Conservation (phyloP, 2,329 filamentous ascomycete species). For the Lasiodiplodia sp. region DNA sequence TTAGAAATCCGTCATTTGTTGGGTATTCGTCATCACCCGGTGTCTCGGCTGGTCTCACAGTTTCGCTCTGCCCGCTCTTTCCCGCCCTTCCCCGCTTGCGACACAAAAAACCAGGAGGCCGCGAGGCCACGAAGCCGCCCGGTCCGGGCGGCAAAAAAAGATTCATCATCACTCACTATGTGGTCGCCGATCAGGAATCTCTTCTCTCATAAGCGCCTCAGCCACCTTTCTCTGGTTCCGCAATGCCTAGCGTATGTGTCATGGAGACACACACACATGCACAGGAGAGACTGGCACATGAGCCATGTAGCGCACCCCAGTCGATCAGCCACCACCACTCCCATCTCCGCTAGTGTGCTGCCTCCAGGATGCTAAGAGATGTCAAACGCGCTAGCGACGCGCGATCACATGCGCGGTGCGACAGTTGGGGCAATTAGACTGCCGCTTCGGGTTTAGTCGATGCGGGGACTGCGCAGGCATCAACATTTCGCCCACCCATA, state of each 20-base stretch:
- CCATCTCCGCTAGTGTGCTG: background rate
- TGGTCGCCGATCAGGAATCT: background rate
- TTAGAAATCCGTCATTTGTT: background rate
- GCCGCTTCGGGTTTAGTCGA: background rate
- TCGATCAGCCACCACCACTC: background rate
- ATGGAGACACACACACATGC: too few relatives aligned
- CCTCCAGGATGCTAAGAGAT: background rate
- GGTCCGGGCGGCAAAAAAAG: background rate
- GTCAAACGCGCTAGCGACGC: conserved; percentile 17
- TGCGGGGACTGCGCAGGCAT: conserved; percentile 4
- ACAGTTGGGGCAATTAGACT: background rate
- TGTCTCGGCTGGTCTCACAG: background rate
- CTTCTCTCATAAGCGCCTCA: background rate
- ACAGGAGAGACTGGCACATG: too few relatives aligned
- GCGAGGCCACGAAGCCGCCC: background rate
- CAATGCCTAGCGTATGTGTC: too few relatives aligned
- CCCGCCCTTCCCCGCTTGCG: background rate
- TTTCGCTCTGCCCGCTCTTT: background rate
- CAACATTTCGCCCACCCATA: background rate
- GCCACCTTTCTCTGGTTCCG: too few relatives aligned
- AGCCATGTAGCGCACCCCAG: too few relatives aligned
- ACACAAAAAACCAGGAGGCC: background rate
- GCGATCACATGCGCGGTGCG: background rate
- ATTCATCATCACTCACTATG: background rate
- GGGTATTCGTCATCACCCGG: background rate